Evolutionary conservation across 768 basidiomycete species (phyloP).

Genomic region (Russula vinacea): DNA sequence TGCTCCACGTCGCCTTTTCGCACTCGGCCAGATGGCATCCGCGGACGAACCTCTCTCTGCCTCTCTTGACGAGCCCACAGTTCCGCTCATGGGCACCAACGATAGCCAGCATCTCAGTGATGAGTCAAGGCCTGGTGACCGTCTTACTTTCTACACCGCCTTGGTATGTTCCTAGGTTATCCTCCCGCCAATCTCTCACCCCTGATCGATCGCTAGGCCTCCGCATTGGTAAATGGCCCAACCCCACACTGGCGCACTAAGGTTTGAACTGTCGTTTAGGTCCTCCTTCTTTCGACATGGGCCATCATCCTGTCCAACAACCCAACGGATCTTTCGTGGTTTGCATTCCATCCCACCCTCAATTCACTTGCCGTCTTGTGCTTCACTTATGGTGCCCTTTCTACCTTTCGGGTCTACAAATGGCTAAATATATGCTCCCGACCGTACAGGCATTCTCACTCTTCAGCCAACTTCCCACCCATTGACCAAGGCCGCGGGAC

Average conservation of each 20-base stretch:
- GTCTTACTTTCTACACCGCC: conserved; percentile 36
- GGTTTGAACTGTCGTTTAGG: background rate
- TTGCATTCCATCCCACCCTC: conserved; percentile 62
- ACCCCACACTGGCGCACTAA: no score
- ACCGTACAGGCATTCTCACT: conserved; percentile 59
- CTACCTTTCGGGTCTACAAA: background rate
- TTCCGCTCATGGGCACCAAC: conserved; percentile 27
- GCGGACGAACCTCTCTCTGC: background rate
- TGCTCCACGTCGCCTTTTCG: background rate
- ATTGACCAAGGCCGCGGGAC: conserved; percentile 60
- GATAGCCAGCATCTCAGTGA: conserved; percentile 32
- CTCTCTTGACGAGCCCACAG: conserved; percentile 1
- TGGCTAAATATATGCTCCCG: background rate
- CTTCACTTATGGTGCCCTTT: conserved; percentile 56
- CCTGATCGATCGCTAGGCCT: conserved; percentile 14
- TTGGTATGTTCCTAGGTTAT: conserved; percentile 40
- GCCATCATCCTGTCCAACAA: conserved; percentile 44
- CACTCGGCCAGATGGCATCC: background rate
- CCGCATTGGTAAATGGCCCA: conserved; percentile 11
- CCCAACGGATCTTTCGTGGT: conserved; percentile 53
- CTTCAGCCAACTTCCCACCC: conserved; percentile 71
- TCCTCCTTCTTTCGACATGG: conserved; percentile 42
- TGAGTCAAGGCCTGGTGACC: conserved; percentile 44
- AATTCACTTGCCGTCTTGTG: conserved; percentile 55
- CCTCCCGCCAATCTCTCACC: background rate